Evolutionary conservation across 495 filamentous ascomycete species (phyloP).

Genomic region (Staphylotrichum longicolle): DNA sequence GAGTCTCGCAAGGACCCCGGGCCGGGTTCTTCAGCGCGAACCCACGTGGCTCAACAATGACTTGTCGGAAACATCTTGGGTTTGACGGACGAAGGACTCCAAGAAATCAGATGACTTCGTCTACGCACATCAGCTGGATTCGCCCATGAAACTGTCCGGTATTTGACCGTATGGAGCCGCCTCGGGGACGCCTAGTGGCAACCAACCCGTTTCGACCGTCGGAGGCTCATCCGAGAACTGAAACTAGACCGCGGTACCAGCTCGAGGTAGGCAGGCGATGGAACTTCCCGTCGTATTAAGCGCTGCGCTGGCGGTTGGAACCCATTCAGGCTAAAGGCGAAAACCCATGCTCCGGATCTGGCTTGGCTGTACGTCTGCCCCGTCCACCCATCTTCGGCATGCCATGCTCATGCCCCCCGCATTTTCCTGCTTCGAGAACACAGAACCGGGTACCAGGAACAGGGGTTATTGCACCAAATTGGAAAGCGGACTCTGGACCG

Average conservation of each 20-base stretch:
- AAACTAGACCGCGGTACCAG: slow-evolving; percentile 13
- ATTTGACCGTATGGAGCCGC: too few relatives aligned
- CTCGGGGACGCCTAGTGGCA: background rate
- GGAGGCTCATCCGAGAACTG: slow-evolving; percentile 26
- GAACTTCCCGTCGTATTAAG: slow-evolving; percentile 9
- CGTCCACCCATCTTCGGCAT: background rate
- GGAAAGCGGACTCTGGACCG: background rate
- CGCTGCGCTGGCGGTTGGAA: slow-evolving; percentile 10
- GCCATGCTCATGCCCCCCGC: background rate
- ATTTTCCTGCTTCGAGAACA: slow-evolving; percentile 4
- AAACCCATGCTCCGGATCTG: slow-evolving; percentile 20
- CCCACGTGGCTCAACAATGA: too few relatives aligned
- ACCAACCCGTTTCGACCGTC: slow-evolving; percentile 22
- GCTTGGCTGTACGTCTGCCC: slow-evolving; percentile 1
- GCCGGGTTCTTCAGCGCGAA: too few relatives aligned
- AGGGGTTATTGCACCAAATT: background rate
- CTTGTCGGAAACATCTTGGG: too few relatives aligned
- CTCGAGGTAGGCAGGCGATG: slow-evolving; percentile 7
- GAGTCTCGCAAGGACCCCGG: too few relatives aligned
- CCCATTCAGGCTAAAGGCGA: slow-evolving; percentile 27
- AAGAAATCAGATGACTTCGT: too few relatives aligned
- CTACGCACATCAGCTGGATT: too few relatives aligned
- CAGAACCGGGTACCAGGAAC: slow-evolving; percentile 18
- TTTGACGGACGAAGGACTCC: too few relatives aligned
- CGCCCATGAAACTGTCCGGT: too few relatives aligned